Conservation (phyloP, 2,329 filamentous ascomycete species). For the Achaetomium macrosporum region DNA sequence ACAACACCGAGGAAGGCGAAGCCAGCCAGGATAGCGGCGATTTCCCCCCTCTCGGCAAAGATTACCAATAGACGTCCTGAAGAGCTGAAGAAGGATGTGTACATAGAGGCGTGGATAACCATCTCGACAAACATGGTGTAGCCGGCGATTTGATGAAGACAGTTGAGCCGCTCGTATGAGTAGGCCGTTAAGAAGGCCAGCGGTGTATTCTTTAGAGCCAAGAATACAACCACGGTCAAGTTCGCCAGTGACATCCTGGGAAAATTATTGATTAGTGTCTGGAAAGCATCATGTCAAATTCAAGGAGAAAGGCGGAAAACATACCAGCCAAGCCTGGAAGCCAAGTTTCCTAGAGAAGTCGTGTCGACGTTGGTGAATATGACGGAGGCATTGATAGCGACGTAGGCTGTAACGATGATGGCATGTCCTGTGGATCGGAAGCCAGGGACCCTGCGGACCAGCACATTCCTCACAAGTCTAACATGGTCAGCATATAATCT, state of each 20-base stretch:
- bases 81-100: slow-evolving; percentile 37
- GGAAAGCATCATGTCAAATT: neutral
- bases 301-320: neutral
- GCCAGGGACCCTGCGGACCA: slow-evolving; percentile 29
- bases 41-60: slow-evolving; percentile 31
- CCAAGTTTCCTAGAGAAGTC: slow-evolving; percentile 20
- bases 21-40: slow-evolving; percentile 45
- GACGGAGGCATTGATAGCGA: slow-evolving; percentile 28
- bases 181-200: slow-evolving; percentile 47
- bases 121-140: slow-evolving; percentile 42
- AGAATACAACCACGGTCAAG: slow-evolving; percentile 45
- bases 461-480: slow-evolving; percentile 27
- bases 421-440: slow-evolving; percentile 32
- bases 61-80: slow-evolving; percentile 28
- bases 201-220: slow-evolving; percentile 55
- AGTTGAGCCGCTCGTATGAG: slow-evolving; percentile 55
- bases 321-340: slow-evolving; percentile 31
- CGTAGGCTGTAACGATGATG: slow-evolving; percentile 28
- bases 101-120: slow-evolving; percentile 41
- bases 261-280: neutral
- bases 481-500: neutral
- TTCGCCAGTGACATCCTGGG: slow-evolving; percentile 35
- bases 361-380: slow-evolving; percentile 28
- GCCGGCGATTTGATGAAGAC: slow-evolving; percentile 50
- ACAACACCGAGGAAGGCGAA: slow-evolving; percentile 41